These are phyloP conservation scores for Rhizopogon sp. DNA, from an alignment of 768 basidiomycete genomes.

Conservation along the genomic window DNA sequence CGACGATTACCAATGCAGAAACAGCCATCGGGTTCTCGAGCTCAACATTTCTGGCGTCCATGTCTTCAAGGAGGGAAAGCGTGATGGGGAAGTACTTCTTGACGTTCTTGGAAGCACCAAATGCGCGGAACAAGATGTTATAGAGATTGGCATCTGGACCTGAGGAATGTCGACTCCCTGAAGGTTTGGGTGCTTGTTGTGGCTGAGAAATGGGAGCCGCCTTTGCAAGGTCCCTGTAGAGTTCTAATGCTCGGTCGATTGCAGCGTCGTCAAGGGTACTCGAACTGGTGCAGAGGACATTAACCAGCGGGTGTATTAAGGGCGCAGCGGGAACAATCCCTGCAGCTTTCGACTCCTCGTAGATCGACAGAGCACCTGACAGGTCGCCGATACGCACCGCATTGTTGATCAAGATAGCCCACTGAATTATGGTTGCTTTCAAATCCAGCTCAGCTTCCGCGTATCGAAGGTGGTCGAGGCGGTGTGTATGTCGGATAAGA, in stretches of 20 bases:
- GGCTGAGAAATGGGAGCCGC: constrained; percentile 23
- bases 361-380: constrained; percentile 42
- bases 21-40: constrained; percentile 39
- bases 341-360: constrained; percentile 37
- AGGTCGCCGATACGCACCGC: constrained; percentile 34
- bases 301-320: constrained; percentile 53
- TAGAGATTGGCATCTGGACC: constrained; percentile 54
- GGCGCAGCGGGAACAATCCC: constrained; percentile 45
- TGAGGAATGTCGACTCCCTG: constrained; percentile 27
- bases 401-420: constrained; percentile 54
- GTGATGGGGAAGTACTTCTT: constrained; percentile 44
- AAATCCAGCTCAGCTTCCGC: constrained; percentile 38
- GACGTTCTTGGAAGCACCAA: constrained; percentile 40
- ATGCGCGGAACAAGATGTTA: constrained; percentile 44
- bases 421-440: constrained; percentile 39
- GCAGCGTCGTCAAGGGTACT: constrained; percentile 32
- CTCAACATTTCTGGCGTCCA: constrained; percentile 48
- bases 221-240: constrained; percentile 45
- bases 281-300: constrained; percentile 38
- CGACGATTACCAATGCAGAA: constrained; percentile 52
- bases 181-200: not conserved
- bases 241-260: constrained; percentile 48
- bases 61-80: constrained; percentile 56
- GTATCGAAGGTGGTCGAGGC: constrained; percentile 35
- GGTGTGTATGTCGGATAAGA: constrained; percentile 38